Evolutionary conservation across 2,329 filamentous ascomycete genomes (phyloP).

Genomic region (Mycosphaerelloides madeirae): DNA sequence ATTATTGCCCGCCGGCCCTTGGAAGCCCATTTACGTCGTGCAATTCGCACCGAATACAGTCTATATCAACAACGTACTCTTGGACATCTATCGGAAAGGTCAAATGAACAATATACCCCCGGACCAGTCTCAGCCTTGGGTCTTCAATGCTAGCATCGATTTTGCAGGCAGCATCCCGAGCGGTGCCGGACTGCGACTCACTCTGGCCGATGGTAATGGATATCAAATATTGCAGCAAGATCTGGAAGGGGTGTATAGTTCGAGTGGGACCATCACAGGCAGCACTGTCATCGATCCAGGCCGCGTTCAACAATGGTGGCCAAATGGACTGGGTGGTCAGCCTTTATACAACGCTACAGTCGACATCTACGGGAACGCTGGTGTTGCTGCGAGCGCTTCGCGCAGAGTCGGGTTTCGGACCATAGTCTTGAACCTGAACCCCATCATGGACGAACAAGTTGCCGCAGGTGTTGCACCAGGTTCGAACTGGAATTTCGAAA

Average conservation of each 20-base stretch:
- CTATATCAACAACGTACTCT: conserved; percentile 1
- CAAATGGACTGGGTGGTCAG: conserved; percentile 51
- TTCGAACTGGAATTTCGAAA: conserved; percentile 59
- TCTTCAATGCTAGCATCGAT: conserved; percentile 57
- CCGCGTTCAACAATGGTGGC: conserved; percentile 56
- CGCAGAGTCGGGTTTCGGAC: conserved; percentile 58
- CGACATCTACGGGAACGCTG: conserved; percentile 28
- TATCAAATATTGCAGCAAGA: conserved; percentile 34
- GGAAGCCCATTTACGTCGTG: background rate
- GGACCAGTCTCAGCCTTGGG: conserved; percentile 40
- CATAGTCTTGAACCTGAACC: conserved; percentile 53
- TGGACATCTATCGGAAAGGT: conserved; percentile 3
- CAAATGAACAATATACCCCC: conserved; percentile 2
- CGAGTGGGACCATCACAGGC: conserved; percentile 46
- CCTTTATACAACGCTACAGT: conserved; percentile 53
- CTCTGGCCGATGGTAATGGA: conserved; percentile 45
- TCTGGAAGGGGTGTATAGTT: conserved; percentile 39
- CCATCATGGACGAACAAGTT: conserved; percentile 50
- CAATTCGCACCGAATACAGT: background rate
- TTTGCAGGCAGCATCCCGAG: conserved; percentile 46
- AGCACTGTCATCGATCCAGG: conserved; percentile 39
- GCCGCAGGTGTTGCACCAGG: conserved; percentile 50
- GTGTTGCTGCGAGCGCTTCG: conserved; percentile 39
- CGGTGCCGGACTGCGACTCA: conserved; percentile 41
- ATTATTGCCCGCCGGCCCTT: conserved; percentile 1